Evolutionary conservation across 495 filamentous ascomycete species (phyloP).

Genomic region (Sphaerosporella brunnea): DNA sequence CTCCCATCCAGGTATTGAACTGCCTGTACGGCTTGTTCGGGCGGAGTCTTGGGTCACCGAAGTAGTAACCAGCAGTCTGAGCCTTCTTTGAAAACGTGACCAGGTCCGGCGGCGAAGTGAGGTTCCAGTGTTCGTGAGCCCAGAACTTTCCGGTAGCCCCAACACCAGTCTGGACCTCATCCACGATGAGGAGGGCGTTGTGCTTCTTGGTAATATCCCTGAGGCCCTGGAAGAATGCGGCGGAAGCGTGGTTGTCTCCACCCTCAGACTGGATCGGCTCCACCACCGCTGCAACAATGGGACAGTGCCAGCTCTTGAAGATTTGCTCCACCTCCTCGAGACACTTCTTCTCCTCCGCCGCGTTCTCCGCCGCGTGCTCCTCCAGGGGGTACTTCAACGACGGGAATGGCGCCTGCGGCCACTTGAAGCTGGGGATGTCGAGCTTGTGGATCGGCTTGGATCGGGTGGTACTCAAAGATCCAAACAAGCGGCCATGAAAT

Average conservation of each 20-base stretch:
- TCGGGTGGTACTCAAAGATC: constrained; percentile 77
- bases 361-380: constrained; percentile 65
- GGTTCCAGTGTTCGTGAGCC: constrained; percentile 96
- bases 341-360: constrained; percentile 62
- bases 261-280: constrained; percentile 98
- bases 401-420: constrained; percentile 93
- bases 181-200: constrained; percentile 82
- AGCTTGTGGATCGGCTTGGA: constrained; percentile 97
- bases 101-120: constrained; percentile 78
- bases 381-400: constrained; percentile 78
- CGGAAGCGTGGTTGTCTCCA: constrained; percentile 94
- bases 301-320: constrained; percentile 57
- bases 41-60: constrained; percentile 65
- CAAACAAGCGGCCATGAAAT: constrained; percentile 95
- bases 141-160: constrained; percentile 95
- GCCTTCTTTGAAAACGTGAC: constrained; percentile 99
- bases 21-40: constrained; percentile 98
- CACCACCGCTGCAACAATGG: constrained; percentile 76
- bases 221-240: constrained; percentile 78
- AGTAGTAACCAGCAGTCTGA: constrained; percentile 96
- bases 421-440: constrained; percentile 95
- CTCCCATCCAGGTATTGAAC: constrained; percentile 99
- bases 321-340: constrained; percentile 77
- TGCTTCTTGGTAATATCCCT: constrained; percentile 72
- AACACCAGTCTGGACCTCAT: constrained; percentile 95